A percentile compares a stretch with the other conserved stretches of the same genome.
Evolutionary conservation across 1,284 basidiomycete species (phyloP).

Genomic region (Pseudozyma pruni): DNA sequence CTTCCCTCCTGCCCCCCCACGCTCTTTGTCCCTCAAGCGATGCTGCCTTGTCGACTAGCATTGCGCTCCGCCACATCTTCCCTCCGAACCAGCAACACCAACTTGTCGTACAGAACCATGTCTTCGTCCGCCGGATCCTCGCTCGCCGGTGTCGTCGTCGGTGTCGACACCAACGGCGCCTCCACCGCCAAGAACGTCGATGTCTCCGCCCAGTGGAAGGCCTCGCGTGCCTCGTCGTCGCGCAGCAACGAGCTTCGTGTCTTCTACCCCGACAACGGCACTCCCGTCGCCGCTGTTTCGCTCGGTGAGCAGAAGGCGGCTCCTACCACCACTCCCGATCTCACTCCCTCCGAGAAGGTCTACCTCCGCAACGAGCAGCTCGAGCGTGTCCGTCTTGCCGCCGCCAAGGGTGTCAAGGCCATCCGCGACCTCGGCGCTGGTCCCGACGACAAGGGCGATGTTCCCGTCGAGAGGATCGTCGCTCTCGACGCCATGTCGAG

Average conservation of each 20-base stretch:
- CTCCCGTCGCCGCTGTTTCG: conserved; percentile 59
- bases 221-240: conserved; percentile 55
- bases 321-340: conserved; percentile 59
- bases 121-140: conserved; percentile 26
- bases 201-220: conserved; percentile 59
- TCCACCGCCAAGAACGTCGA: conserved; percentile 54
- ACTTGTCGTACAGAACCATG: conserved; percentile 24
- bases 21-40: conserved; percentile 13
- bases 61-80: conserved; percentile 22
- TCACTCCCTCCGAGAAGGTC: conserved; percentile 46
- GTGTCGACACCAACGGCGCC: conserved; percentile 46
- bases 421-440: conserved; percentile 58
- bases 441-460: conserved; percentile 45
- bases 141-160: conserved; percentile 51
- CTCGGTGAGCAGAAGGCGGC: conserved; percentile 60
- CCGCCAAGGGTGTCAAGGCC: conserved; percentile 62
- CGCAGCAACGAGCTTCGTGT: conserved; percentile 61
- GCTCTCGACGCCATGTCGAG: conserved; percentile 58
- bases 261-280: conserved; percentile 53
- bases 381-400: conserved; percentile 62
- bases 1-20: conserved; percentile 1
- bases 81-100: conserved; percentile 22
- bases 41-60: conserved; percentile 42
- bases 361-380: conserved; percentile 64
- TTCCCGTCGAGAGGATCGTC: conserved; percentile 43